A percentile compares a stretch with the other conserved stretches of the same genome.
Conservation (phyloP, 441 rosid species). For the Euphorbia celastroides region DNA sequence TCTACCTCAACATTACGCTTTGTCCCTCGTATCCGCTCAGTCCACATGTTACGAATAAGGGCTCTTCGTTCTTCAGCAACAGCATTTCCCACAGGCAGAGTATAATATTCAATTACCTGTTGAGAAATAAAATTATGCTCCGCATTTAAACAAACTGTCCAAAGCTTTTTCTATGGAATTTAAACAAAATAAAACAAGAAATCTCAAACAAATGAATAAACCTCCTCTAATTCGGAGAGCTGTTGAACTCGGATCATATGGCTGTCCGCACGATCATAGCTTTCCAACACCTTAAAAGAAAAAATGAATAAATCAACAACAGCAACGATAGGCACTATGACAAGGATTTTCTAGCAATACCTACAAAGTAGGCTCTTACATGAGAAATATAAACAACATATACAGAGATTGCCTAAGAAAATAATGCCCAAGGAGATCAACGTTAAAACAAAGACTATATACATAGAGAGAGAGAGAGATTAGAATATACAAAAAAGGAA, state of each 20-base stretch:
- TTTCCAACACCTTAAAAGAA: conserved; percentile 79
- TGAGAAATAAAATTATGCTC: conserved; percentile 4
- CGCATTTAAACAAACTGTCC: neutral
- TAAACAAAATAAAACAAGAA: conserved; percentile 8
- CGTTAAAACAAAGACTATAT: too few relatives aligned
- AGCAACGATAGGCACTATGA: neutral
- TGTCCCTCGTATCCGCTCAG: conserved; percentile 93
- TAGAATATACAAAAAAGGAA: too few relatives aligned
- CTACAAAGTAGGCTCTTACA: neutral
- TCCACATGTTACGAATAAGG: conserved; percentile 99
- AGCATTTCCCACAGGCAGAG: conserved; percentile 74
- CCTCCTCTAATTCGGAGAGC: conserved; percentile 98
- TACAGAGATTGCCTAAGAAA: conserved; percentile 6
- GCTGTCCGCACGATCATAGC: conserved; percentile 97
- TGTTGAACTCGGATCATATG: conserved; percentile 99
- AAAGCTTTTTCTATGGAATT: conserved; percentile 7
- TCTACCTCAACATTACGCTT: conserved; percentile 98
- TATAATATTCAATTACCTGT: conserved; percentile 95
- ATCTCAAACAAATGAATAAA: conserved; percentile 24
- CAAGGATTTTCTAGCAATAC: neutral
- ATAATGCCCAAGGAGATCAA: neutral
- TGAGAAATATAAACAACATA: neutral
- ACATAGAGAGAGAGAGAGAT: too few relatives aligned
- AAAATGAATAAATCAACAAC: conserved; percentile 8
- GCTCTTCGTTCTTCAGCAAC: conserved; percentile 89